Conservation (phyloP, 257 asterid genomes). For the Craterostigma plantagineum region DNA sequence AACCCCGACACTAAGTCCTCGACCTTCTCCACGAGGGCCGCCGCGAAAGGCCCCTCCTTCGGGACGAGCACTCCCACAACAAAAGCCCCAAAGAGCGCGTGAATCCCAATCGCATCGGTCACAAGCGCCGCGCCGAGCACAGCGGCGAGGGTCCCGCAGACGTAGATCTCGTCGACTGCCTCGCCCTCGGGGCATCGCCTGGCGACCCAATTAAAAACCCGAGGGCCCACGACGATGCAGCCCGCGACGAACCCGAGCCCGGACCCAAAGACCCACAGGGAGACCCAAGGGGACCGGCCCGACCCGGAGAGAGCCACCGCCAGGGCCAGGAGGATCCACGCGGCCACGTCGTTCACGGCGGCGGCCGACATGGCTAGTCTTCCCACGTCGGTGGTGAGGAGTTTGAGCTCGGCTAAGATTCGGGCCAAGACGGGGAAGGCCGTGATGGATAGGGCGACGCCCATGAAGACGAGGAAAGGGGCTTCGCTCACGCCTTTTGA, state of each 20-base stretch:
- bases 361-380: neutral
- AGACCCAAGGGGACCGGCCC: neutral
- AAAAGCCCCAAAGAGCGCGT: constrained; percentile 1
- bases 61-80: constrained; percentile 1
- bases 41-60: constrained; percentile 1
- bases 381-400: neutral
- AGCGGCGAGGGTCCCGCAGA: neutral
- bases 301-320: neutral
- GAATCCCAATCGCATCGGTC: neutral
- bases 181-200: neutral
- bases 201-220: neutral
- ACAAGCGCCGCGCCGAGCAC: neutral
- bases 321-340: neutral
- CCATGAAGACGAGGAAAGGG: neutral
- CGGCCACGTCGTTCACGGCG: constrained; percentile 1
- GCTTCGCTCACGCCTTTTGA: neutral
- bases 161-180: neutral
- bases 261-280: neutral
- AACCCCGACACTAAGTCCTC: no score
- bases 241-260: neutral
- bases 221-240: neutral
- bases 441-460: neutral
- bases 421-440: no score
- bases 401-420: constrained; percentile 1
- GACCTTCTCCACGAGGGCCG: neutral